Base-by-base conservation (phyloP, 2,329 filamentous ascomycete species). In the Daldinia sp. region DNA sequence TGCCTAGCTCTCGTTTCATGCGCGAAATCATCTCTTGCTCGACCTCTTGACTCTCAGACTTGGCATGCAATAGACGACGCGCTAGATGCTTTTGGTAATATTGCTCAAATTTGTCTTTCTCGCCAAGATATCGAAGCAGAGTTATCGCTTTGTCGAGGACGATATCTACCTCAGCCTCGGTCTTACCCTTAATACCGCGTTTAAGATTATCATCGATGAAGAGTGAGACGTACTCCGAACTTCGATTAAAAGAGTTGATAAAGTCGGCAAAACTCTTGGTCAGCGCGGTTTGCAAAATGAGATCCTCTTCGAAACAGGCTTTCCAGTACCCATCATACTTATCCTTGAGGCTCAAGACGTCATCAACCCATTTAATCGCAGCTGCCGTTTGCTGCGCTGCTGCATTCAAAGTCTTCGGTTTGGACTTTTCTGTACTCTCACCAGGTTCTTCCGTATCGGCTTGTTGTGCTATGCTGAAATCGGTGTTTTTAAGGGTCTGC, bases 61-160 rank as follows among this genome's bases (percentile, higher is more conserved):
- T 96, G 74, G 90, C 92, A 79, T 95, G 92, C 15, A 99, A 82
- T 39, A 99, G 81, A 52, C 95, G 88, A 62, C 92, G 90, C 43
- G 92, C 94, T 21, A 99, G 84, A 78, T 99, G 95, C 75, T 96
- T 96, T 81, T 98, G 97, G 81, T 99, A 98, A 77, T 99, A 99
- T 3, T 91, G 88, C 79, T 99, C 94, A 72, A 99, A 97, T 69
- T 96, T 83, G 75, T 99, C 95, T 78, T 94, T 95, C 73, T 98
- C 94, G 57, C 89, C 87, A 34, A 99, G 86, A 70, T 96, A 97
- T 45, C 93, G 89, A 53, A 99, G 85, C 5, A 99, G 82, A 0
- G 90, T 87, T 63, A 97, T 96, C 10, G 94, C 94, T 74, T 95
- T 96, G 61, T 97, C 94, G 37, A 98, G 81, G 1, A 96, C 87